Evolutionary conservation across 306 rosid genomes (phyloP).

Genomic region (Heteromeles arbutifolia): DNA sequence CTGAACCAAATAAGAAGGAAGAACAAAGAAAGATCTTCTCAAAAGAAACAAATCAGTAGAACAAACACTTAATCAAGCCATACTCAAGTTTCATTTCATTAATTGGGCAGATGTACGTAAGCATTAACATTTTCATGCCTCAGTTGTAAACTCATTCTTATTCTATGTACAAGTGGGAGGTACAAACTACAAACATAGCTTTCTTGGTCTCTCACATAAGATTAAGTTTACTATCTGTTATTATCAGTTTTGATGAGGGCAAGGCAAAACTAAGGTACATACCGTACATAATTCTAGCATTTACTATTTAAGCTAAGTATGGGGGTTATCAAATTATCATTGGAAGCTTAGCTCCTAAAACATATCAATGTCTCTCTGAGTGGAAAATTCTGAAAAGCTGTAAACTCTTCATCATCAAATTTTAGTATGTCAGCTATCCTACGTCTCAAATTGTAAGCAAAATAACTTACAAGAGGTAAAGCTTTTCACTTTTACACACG

Average conservation of each 20-base stretch:
- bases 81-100: neutral
- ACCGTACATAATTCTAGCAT: too few relatives aligned
- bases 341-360: neutral
- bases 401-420: neutral
- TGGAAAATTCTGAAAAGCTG: neutral
- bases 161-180: neutral
- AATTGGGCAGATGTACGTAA: neutral
- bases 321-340: neutral
- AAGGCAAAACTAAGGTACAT: neutral
- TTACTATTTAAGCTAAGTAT: neutral
- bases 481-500: neutral
- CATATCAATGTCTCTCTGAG: neutral
- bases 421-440: neutral
- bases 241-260: neutral
- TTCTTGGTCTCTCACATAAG: neutral
- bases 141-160: neutral
- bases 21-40: constrained; percentile 18
- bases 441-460: neutral
- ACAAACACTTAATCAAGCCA: neutral
- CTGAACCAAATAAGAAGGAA: neutral
- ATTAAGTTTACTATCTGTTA: neutral
- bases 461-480: neutral
- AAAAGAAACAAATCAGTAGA: neutral
- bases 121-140: neutral
- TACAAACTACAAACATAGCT: neutral